Conservation (phyloP, 495 filamentous ascomycete genomes). For the Sordaria brevicollis region DNA sequence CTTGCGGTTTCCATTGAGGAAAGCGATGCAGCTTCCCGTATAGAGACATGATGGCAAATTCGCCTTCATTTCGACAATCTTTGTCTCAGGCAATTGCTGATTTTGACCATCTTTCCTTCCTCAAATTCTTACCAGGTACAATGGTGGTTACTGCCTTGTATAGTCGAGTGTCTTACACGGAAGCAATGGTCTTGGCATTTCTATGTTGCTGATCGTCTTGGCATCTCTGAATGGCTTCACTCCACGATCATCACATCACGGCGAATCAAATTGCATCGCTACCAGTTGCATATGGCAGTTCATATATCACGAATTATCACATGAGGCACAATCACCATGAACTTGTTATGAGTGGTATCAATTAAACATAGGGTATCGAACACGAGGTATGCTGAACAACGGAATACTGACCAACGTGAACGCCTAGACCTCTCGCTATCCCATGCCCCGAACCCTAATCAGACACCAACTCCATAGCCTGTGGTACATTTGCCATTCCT, state of each 20-base stretch:
- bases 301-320: not conserved
- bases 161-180: not conserved
- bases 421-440: not conserved
- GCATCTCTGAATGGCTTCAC: not conserved
- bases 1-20: not conserved
- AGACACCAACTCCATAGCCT: not conserved
- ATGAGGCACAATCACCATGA: not conserved
- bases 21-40: not conserved
- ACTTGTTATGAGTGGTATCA: not conserved
- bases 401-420: not conserved
- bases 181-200: not conserved
- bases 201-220: not conserved
- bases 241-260: not conserved
- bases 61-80: not conserved
- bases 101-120: not conserved
- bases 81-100: not conserved
- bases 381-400: not conserved
- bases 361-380: not conserved
- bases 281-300: not conserved
- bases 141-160: not conserved
- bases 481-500: not conserved
- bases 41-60: not conserved
- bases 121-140: not conserved
- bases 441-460: not conserved
- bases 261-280: not conserved